Evolutionary conservation across 2,329 filamentous ascomycete genomes (phyloP).

Genomic region (Huntiella bhutanensis): DNA sequence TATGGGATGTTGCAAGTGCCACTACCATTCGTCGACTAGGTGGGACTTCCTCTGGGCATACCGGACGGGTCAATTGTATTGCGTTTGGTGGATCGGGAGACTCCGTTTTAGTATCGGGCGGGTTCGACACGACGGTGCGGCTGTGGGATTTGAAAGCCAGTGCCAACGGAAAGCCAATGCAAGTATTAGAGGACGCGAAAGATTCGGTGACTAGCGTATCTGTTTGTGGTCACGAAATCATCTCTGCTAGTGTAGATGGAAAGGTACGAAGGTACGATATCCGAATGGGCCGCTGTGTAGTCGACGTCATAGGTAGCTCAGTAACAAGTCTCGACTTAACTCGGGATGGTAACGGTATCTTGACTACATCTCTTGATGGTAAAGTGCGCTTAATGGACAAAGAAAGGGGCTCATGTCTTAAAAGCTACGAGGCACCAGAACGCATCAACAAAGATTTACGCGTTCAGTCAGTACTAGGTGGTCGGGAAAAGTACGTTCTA

Average conservation of each 20-base stretch:
- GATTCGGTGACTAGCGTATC: conserved; percentile 43
- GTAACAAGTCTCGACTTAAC: conserved; percentile 63
- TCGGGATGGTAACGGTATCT: conserved; percentile 51
- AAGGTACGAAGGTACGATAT: conserved; percentile 67
- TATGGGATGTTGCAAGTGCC: conserved; percentile 82
- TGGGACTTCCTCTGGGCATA: conserved; percentile 42
- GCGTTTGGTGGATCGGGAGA: conserved; percentile 62
- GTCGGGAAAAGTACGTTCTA: conserved; percentile 58
- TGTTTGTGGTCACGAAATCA: conserved; percentile 36
- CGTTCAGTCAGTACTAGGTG: conserved; percentile 57
- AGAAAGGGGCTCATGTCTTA: conserved; percentile 50
- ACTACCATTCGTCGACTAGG: conserved; percentile 58
- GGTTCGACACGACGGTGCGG: conserved; percentile 57
- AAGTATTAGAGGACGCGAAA: conserved; percentile 52
- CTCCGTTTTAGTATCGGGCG: conserved; percentile 50
- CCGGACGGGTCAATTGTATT: conserved; percentile 57
- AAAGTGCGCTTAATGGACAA: conserved; percentile 67
- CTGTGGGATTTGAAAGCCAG: conserved; percentile 50
- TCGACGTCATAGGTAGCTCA: conserved; percentile 48
- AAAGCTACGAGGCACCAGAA: conserved; percentile 42
- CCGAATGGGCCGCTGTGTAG: conserved; percentile 49
- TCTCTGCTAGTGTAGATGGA: conserved; percentile 70
- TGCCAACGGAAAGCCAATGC: conserved; percentile 40
- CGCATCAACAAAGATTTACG: conserved; percentile 51
- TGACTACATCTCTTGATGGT: conserved; percentile 61